Evolutionary conservation across 129 eudicot species (phyloP), one percentile per base, ranked within the genome.

Genomic region (Rutidosis leptorrhynchoides): DNA sequence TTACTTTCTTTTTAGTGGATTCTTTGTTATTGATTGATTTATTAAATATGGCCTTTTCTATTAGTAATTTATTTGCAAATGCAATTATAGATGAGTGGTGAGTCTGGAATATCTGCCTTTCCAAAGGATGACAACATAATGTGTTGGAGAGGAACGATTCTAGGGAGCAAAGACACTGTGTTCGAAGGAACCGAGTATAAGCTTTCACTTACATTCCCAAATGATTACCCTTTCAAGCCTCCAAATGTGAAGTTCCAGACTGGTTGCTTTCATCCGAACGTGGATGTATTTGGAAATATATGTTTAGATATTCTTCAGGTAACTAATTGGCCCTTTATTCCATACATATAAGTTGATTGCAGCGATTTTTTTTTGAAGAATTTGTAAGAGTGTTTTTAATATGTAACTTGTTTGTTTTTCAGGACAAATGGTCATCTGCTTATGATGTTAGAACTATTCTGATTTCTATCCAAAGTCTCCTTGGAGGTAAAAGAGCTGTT

Each of bases 381-480:
- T 1, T n/a, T 57, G 6, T 6, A 62, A 40, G 19, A 28, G 32
- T 21, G 23, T 37, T 43, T 65, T 40, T 1, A 32, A 7, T 0
- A 23, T 59, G 16, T 0, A 16, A 10, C 17, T 2, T 29, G n/a
- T 60, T 0, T 23, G 21, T 16, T 0, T 49, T 77, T 33, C 43
- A 93, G 95, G 99, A 93, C 67, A 93, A 93, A 62, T 89, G 99
- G 99, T 89, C 99, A 59, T 86, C 99, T 72, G 99, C 99, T 56
- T 93, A 93, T 84, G 99, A 93, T 80, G 96, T 89, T 45, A 84
- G 96, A 81, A 93, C 96, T 10, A 84, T 93, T 51, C 84, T 93
- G 69, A 72, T 89, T 11, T 89, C 99, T 7, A 89, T 93, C 54
- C 99, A 93, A 79, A 84, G 95, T 74, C 84, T 93, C 76, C 89